Percentiles rank a stretch among this genome's conserved stretches.
Evolutionary conservation across 106 monocot genomes (phyloP).

Genomic region (Platanthera guangdongensis): DNA sequence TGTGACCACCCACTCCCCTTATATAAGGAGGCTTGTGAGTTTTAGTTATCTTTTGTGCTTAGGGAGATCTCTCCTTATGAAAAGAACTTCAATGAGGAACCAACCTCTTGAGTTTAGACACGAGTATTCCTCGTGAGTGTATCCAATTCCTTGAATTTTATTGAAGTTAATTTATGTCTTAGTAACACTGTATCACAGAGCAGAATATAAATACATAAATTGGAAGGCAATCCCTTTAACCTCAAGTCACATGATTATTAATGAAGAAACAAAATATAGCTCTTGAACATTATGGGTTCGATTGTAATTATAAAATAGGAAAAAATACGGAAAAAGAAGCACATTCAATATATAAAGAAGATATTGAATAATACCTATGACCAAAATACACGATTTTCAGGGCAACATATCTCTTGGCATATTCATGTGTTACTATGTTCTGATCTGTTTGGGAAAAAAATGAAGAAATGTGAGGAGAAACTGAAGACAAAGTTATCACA

Average conservation of each 20-base stretch:
- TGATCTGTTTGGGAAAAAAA: conserved; percentile 1
- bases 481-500: background rate
- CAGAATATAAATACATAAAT: background rate
- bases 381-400: conserved; percentile 73
- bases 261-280: background rate
- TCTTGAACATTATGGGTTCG: background rate
- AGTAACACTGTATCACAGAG: background rate
- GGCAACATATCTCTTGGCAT: conserved; percentile 47
- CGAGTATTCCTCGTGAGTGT: too few species aligned
- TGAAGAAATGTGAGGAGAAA: background rate
- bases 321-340: background rate
- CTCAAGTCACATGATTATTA: background rate
- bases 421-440: conserved; percentile 13
- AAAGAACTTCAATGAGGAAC: too few species aligned
- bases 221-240: background rate
- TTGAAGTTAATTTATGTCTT: too few species aligned
- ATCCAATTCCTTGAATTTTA: too few species aligned
- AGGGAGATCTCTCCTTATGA: too few species aligned
- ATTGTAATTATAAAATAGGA: background rate
- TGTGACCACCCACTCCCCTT: too few species aligned
- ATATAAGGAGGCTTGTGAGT: too few species aligned
- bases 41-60: too few species aligned
- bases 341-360: background rate
- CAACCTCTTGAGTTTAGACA: too few species aligned
- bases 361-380: conserved; percentile 33